Percentiles rank a stretch among this genome's conserved stretches.
Evolutionary conservation across 225 moss, liverwort and hornwort species (phyloP).

Genomic region (Polytrichum formosum): DNA sequence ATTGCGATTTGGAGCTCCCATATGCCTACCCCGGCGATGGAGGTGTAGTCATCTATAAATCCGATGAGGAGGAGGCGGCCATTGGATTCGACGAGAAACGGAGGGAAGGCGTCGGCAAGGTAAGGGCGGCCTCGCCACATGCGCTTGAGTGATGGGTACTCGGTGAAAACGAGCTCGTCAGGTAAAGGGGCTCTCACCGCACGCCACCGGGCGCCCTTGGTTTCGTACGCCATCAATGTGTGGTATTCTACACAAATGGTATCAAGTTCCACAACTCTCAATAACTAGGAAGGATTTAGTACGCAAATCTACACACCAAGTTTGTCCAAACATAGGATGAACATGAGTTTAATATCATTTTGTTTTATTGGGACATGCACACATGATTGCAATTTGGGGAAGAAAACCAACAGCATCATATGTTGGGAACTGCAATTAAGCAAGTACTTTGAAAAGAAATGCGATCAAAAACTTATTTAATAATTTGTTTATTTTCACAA

Average conservation of each 20-base stretch:
- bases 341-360: no score
- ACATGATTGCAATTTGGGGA: no score
- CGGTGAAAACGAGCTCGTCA: constrained; percentile 44
- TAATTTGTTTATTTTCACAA: no score
- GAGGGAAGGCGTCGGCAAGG: constrained; percentile 47
- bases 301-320: no score
- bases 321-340: no score
- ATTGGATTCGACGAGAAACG: constrained; percentile 50
- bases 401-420: no score
- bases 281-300: no score
- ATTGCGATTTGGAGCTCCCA: constrained; percentile 44
- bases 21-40: constrained; percentile 37
- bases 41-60: constrained; percentile 34
- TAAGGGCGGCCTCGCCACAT: constrained; percentile 39
- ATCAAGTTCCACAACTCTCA: no score
- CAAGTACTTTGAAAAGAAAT: no score
- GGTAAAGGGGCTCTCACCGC: constrained; percentile 40
- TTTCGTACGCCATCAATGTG: constrained; percentile 52
- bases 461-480: no score
- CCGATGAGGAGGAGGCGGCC: constrained; percentile 52
- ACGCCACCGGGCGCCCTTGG: constrained; percentile 45
- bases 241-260: constrained; percentile 28
- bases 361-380: no score
- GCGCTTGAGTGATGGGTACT: constrained; percentile 54
- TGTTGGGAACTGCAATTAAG: no score